Percentiles rank a stretch among this genome's conserved stretches.
phyloP scores from a whole-genome alignment of 2,329 filamentous ascomycete species.

The Gnomoniopsis smithogilvyi region DNA sequence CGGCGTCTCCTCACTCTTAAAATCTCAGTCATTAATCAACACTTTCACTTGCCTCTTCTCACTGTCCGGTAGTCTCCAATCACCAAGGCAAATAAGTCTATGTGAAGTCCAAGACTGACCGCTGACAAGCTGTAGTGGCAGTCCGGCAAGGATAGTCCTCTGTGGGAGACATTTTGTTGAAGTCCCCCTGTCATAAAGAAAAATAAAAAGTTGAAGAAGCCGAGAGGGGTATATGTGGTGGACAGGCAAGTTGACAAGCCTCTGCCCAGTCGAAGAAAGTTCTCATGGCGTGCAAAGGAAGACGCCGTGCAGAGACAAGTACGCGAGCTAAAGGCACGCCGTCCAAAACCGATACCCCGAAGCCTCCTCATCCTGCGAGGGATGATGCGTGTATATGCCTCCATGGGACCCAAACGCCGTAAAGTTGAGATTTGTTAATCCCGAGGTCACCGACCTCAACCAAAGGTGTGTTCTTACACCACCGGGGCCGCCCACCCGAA shows the following conservation, averaged over 20 bases:
- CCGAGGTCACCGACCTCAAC: constrained; percentile 19
- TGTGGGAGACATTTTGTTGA: constrained; percentile 7
- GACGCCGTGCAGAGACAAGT: neutral
- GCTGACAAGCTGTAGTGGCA: constrained; percentile 7
- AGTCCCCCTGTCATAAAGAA: constrained; percentile 10
- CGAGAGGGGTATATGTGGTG: neutral
- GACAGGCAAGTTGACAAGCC: neutral
- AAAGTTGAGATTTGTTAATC: constrained; percentile 16
- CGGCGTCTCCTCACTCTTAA: neutral
- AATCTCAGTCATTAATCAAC: neutral
- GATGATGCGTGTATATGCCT: constrained; percentile 11
- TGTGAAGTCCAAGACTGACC: neutral
- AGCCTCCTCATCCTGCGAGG: neutral
- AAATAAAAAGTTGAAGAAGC: neutral
- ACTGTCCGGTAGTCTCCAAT: neutral
- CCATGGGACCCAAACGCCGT: constrained; percentile 10
- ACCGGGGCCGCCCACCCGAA: neutral
- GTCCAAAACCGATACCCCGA: neutral
- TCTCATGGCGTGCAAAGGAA: neutral
- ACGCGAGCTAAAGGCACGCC: constrained; percentile 2
- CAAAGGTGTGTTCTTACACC: constrained; percentile 1
- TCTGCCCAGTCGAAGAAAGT: neutral
- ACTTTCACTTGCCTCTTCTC: neutral
- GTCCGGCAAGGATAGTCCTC: neutral
- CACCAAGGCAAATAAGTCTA: neutral